A percentile compares a stretch with the other conserved stretches of the same genome.
Evolutionary conservation across 768 basidiomycete species (phyloP).

Genomic region (Pleurotus citrinopileatus): DNA sequence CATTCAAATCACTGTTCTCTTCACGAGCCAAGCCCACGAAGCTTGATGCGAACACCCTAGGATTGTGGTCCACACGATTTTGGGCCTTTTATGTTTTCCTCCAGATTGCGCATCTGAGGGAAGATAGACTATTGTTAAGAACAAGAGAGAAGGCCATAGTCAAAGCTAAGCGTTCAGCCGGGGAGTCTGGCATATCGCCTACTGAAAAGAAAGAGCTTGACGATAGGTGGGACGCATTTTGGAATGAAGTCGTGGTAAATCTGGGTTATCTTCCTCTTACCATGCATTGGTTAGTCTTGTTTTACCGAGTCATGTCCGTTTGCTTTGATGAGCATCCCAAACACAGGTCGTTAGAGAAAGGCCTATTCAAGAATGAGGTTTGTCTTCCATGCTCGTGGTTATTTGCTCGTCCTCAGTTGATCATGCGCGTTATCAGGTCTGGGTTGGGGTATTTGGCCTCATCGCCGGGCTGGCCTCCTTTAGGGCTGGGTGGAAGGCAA

Average conservation of each 20-base stretch:
- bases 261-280: constrained; percentile 78
- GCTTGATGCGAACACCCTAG: constrained; percentile 46
- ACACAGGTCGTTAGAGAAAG: constrained; percentile 63
- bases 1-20: constrained; percentile 40
- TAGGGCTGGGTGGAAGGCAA: constrained; percentile 70
- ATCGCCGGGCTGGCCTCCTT: constrained; percentile 60
- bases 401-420: not conserved
- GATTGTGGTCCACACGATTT: constrained; percentile 74
- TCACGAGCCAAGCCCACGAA: constrained; percentile 37
- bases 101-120: constrained; percentile 69
- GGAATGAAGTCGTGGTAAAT: constrained; percentile 72
- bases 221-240: constrained; percentile 63
- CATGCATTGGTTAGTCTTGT: constrained; percentile 67
- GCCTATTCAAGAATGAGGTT: constrained; percentile 67
- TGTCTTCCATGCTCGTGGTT: no score
- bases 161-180: constrained; percentile 36
- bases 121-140: constrained; percentile 61
- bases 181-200: constrained; percentile 41
- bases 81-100: constrained; percentile 81
- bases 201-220: constrained; percentile 55
- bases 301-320: not conserved
- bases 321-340: not conserved
- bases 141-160: constrained; percentile 52
- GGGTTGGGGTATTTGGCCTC: constrained; percentile 40
- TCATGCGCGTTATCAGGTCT: constrained; percentile 26